Base-by-base conservation (phyloP, 495 filamentous ascomycete species). In the Penicillium argentinense region DNA sequence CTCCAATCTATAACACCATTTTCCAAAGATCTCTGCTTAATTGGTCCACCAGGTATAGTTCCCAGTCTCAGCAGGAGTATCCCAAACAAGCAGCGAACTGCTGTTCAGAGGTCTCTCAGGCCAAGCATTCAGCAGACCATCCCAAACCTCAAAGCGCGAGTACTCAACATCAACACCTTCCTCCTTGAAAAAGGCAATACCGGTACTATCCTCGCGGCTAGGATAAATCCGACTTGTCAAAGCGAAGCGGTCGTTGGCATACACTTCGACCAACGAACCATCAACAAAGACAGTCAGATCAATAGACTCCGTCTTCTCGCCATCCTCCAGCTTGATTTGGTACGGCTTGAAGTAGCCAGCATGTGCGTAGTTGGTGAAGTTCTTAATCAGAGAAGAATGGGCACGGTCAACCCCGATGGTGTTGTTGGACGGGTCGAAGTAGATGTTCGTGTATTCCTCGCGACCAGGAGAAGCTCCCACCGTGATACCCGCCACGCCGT, bases 181-280 rank as follows among this genome's bases (percentile, higher is more conserved):
- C 1, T 14, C 52, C 3, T 22, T 21, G n/a, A 42, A 54, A 11
- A 54, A 27, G 8, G 42, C 12, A 9, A 49, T 13, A 2, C 46
- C 52, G 2, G 26, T 46, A 28, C 52, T 54, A 42, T 50, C 52
- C 52, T 76, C 43, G 2, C 43, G 42, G 24, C 53, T 56, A 11
- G 53, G 53, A 41, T 56, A 56, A n/a, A 52, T 56, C 2, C 53
- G 53, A 14, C 38, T 48, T 5, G 53, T 56, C 4, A 56, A 23
- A 3, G 53, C 48, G 12, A 56, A 56, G 4, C 48, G 48, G 13
- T 56, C 48, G 11, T 56, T 56, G 4, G 39, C 48, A 11, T 52
- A 56, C 0, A 56, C 49, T 25, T 56, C 53, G 11, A 56, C 28
- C 8, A 56, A 14, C 8, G 53, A 56, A 5, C 48, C 53, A 37